Base-by-base conservation (phyloP, 2,329 filamentous ascomycete species). In the Aspergillus tamarii region DNA sequence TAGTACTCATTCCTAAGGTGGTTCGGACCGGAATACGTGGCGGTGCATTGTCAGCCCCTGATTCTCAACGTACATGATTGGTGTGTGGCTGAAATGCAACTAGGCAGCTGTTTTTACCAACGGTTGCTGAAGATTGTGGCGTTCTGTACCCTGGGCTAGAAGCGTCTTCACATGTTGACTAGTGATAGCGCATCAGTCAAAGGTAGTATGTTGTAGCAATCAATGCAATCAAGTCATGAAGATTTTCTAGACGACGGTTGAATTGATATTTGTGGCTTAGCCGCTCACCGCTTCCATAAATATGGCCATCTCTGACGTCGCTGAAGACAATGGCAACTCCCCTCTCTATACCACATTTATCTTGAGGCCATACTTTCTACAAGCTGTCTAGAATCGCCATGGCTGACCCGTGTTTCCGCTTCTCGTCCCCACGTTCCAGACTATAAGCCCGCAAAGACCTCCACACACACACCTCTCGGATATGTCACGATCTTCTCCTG, bases 401-500 rank as follows among this genome's bases (percentile, higher is more conserved):
- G 64, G 57, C 46, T 58, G 58, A 57, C 54, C 50, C 39, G 45
- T 48, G 65, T 32, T 41, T 28, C 53, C 53, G 56, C 52, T 39
- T 32, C 46, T 41, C 48, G 23, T 48, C 16, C 36, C 19, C 41
- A 52, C 50, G n/a, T 50, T 52, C 54, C 21, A 43, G 23, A 14
- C 60, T 54, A 52, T 41, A 67, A 56, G 23, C 12, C 52, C 55
- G 57, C 50, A 61, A 52, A 53, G 57, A 41, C 56, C 48, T 56
- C 41, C 62, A 34, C 56, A 63, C 30, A 41, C 39, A 32, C 39
- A 41, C 55, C 64, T 59, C 62, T 59, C 62, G 71, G 71, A 72
- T 66, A 76, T 76, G 74, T 70, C 63, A 69, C 63, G 59, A 63
- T 69, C 65, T 59, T 65, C 70, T 64, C 59, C 64, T 60, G 54